Percentiles rank a stretch among this genome's conserved stretches.
Evolutionary conservation across 2,329 filamentous ascomycete genomes (phyloP).

Genomic region (Escovopsis weberi): DNA sequence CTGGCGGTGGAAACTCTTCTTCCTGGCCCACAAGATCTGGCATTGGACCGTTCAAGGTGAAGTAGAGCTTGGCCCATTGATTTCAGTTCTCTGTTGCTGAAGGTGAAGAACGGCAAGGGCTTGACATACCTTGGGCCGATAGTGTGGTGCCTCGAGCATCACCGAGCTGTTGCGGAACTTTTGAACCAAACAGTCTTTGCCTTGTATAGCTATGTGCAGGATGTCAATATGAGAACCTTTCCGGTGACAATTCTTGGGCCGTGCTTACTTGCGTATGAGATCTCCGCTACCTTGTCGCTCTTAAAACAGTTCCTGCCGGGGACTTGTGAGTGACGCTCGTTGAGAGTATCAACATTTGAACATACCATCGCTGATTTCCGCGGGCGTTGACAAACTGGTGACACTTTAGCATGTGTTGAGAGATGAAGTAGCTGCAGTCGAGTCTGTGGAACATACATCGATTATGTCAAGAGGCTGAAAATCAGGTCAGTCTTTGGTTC

Average conservation of each 20-base stretch:
- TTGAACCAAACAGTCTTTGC: constrained; percentile 76
- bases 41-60: constrained; percentile 31
- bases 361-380: constrained; percentile 55
- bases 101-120: background rate
- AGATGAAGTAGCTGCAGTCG: background rate
- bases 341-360: background rate
- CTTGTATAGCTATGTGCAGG: constrained; percentile 58
- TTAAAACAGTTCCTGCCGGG: constrained; percentile 58
- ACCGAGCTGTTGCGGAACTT: constrained; percentile 97
- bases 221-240: constrained; percentile 13
- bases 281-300: constrained; percentile 71
- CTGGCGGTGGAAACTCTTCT: constrained; percentile 60
- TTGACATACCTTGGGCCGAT: constrained; percentile 60
- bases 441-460: constrained; percentile 32
- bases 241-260: background rate
- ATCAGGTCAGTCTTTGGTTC: constrained; percentile 20
- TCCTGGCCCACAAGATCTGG: constrained; percentile 51
- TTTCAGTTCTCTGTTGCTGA: background rate
- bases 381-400: constrained; percentile 54
- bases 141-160: constrained; percentile 72
- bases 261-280: constrained; percentile 79
- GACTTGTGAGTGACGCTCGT: background rate
- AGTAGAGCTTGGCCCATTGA: constrained; percentile 30
- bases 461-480: constrained; percentile 57
- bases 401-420: constrained; percentile 7